Base-by-base conservation (phyloP, 768 basidiomycete species). In the Mycena amicta region DNA sequence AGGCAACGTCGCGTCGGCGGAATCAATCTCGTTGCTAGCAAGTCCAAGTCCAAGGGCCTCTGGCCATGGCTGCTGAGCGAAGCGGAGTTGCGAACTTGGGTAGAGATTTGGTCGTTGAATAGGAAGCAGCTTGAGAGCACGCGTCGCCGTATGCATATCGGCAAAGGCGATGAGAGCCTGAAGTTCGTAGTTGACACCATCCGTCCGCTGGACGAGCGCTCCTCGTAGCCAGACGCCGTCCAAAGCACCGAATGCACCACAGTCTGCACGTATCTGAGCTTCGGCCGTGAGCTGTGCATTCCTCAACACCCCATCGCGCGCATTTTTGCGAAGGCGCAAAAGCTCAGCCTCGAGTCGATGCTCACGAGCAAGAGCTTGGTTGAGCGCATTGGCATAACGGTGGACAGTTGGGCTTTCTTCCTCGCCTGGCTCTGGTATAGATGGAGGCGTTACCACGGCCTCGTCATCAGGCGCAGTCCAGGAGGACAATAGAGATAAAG, bases 141-240 rank as follows among this genome's bases (percentile, higher is more conserved):
- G 50, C 29, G 5, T 22, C 23, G 61, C 61, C 2, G 30, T 30
- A 11, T 40, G 23, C 13, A 39, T 28, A 5, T 59, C 37, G 20
- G 28, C 29, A 20, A 52, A 62, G 28, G 43, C 61, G 28, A 62
- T 45, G n/a, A 55, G 54, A 22, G 61, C 61, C 20, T 56, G 50
- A 43, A 62, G 27, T 33, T 59, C 57, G 28, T 56, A 49, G 29
- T 26, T 22, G 49, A 31, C 51, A 16, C 20, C 23, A 25, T 25
- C 37, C 15, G 23, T 23, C 50, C 39, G 56, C 37, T 26, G 25
- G 52, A 41, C 53, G 5, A 30, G 53, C 13, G 25, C 43, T 0
- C 30, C 50, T 4, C 61, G 56, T 28, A 62, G 26, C 57, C 61
- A 58, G 18, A 62, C 57, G 20, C 50, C 57, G 25, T 62, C 61